These are phyloP conservation scores for Camillea tinctor DNA, from an alignment of 2,329 filamentous ascomycete species.

Conservation along the genomic window DNA sequence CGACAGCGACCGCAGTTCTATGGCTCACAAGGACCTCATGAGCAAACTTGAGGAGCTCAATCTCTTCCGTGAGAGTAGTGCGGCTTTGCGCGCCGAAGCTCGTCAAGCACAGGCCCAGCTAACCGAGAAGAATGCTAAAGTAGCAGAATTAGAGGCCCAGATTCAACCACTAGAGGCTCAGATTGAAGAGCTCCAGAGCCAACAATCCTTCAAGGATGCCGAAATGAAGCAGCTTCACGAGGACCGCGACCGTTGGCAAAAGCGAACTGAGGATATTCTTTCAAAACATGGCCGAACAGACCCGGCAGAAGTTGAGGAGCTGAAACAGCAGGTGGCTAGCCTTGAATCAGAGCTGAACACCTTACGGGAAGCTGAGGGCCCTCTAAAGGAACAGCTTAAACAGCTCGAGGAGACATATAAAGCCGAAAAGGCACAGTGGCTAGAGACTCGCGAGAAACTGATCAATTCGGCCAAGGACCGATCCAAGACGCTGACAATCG, in stretches of 20 bases:
- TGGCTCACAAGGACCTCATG: constrained; percentile 87
- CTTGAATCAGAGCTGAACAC: constrained; percentile 65
- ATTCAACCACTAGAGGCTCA: constrained; percentile 80
- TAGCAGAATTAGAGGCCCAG: constrained; percentile 71
- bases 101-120: constrained; percentile 76
- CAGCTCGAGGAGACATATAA: constrained; percentile 53
- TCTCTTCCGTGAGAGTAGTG: constrained; percentile 90
- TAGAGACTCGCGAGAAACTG: constrained; percentile 50
- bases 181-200: constrained; percentile 78
- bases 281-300: constrained; percentile 96
- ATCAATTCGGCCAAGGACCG: constrained; percentile 64
- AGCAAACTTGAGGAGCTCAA: constrained; percentile 95
- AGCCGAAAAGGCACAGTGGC: constrained; percentile 55
- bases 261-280: constrained; percentile 91
- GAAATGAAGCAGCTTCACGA: constrained; percentile 87
- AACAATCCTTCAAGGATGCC: constrained; percentile 77
- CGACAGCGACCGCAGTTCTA: constrained; percentile 69
- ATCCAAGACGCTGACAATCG: constrained; percentile 51
- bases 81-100: constrained; percentile 83
- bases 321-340: constrained; percentile 73
- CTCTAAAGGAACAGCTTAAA: constrained; percentile 53
- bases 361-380: constrained; percentile 48
- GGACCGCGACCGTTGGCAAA: constrained; percentile 92
- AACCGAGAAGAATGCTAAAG: constrained; percentile 68
- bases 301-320: constrained; percentile 84